Evolutionary conservation across 768 basidiomycete species (phyloP).

Genomic region (Hysterangium stoloniferum): DNA sequence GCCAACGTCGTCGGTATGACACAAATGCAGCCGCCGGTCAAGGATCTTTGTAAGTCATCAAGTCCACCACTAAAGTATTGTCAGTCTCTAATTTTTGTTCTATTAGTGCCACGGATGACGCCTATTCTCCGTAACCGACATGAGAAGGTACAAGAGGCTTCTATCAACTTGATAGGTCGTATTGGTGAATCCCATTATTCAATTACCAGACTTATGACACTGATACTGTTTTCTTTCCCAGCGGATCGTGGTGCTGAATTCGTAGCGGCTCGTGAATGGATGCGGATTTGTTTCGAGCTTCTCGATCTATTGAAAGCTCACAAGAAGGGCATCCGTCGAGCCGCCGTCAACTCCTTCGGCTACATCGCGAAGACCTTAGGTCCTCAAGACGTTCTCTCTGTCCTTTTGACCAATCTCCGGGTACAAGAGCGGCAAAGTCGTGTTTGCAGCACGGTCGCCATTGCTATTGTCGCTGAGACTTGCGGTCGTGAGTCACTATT

Average conservation of each 20-base stretch:
- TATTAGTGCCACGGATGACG: constrained; percentile 93
- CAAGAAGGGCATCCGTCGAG: constrained; percentile 98
- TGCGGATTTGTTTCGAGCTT: constrained; percentile 99
- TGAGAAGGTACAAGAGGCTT: constrained; percentile 99
- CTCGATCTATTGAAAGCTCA: constrained; percentile 96
- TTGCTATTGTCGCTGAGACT: constrained; percentile 91
- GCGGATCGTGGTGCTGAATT: constrained; percentile 99
- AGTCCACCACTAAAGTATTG: neutral
- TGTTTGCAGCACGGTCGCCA: constrained; percentile 97
- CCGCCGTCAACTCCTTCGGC: constrained; percentile 98
- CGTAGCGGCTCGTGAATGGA: constrained; percentile 98
- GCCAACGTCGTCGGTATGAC: constrained; percentile 99
- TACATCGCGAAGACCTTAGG: constrained; percentile 99
- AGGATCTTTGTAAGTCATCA: constrained; percentile 81
- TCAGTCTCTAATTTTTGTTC: constrained; percentile 16
- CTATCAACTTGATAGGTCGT: constrained; percentile 98
- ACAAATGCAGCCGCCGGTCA: constrained; percentile 99
- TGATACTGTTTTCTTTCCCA: constrained; percentile 16
- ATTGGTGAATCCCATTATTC: constrained; percentile 43
- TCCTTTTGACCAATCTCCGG: constrained; percentile 90
- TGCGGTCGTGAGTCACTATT: constrained; percentile 51
- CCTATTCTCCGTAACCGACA: constrained; percentile 99
- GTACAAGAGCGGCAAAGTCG: constrained; percentile 99
- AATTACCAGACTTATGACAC: constrained; percentile 5
- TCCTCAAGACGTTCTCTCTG: constrained; percentile 95